Evolutionary conservation across 2,329 filamentous ascomycete genomes (phyloP), one percentile per base, ranked within the genome.

Genomic region (Ophiostoma pallidulum): DNA sequence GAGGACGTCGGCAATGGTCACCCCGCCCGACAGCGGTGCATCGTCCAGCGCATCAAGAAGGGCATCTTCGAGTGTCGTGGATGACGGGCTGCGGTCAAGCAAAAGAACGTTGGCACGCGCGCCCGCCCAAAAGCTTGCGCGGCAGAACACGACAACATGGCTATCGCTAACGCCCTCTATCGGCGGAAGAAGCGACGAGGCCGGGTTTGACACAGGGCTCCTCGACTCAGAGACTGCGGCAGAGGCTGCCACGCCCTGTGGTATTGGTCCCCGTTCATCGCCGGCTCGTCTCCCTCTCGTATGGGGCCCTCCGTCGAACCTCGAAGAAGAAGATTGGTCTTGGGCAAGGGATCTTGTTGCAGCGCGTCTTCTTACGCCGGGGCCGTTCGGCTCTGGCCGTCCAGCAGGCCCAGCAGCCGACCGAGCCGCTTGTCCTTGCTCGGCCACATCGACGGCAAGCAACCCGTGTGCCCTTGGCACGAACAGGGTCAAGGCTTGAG

Each of bases 81-180:
- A 44, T 8, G 42, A 38, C 2, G 40, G 45, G 8, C 20, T 29
- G 18, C 55, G 50, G 40, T 66, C 61, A 13, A 67, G 33, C 14
- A 66, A 55, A 13, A 69, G 52, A 8, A 67, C 59, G 14, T 60
- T 53, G 10, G 55, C 58, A 33, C 54, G 55, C 2, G 49, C 45
- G 4, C 55, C 49, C 14, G 53, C 47, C 65, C 66, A 68, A 12
- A 66, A 40, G 18, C 62, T 64, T 6, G 57, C 64, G 4, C 59
- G 62, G 20, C 61, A 63, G 28, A 67, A 62, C 13, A 45, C n/a
- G 9, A 29, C 45, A 3, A 42, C 41, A 8, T 20, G 22, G 14
- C 35, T 42, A 14, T 37, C 22, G 5, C 26, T n/a, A 19, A 19
- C 26, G n/a, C 29, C 18, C 13, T 4, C 6, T n/a, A 5, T 10